Evolutionary conservation across 352 stramenopile genomes (phyloP), one percentile per base, ranked within the genome.

Genomic region (Globisporangium lucens): DNA sequence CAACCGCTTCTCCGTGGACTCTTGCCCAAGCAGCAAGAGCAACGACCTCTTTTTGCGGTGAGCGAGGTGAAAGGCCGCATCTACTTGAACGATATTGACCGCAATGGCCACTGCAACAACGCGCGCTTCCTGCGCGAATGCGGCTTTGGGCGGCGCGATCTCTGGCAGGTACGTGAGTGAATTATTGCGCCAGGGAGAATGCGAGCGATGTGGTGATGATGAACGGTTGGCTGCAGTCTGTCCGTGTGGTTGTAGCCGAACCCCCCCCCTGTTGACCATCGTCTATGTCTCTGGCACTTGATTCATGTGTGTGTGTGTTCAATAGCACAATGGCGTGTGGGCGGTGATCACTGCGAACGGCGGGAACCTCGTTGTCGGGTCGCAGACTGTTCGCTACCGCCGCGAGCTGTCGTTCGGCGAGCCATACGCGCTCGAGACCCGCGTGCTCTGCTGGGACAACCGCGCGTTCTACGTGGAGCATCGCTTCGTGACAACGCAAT

Each of bases 51-150:
- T 41, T 87, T 95, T 36, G 81, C 75, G 0, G 61, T 69, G 15
- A 90, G 83, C 66, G 66, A 71, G n/a, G 53, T 90, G 15, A 43
- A 67, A 2, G 84, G 80, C 0, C 74, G 80, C 36, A 71, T 96
- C 10, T 56, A 70, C 47, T 75, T 89, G 20, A 80, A 72, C 29
- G 87, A 95, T 52, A 89, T 96, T 49, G 89, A 96, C 65, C 87
- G 89, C 53, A 96, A 96, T 57, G 87, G 81, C 4, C 89, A 96
- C 65, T 96, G 74, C 72, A 96, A 94, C 70, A 96, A 96, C 46
- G 83, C 89, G 57, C 76, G 89, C 27, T 94, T 90, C 68, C 65
- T 96, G 53, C 83, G 89, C n/a, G 89, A 94, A 72, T 95, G 87
- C 53, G 85, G 85, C 53, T 93, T 93, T 56, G 89, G 82, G 0